phyloP scores from a whole-genome alignment of 1,139 yeast species.

The Magnusiomyces suaveolens region DNA sequence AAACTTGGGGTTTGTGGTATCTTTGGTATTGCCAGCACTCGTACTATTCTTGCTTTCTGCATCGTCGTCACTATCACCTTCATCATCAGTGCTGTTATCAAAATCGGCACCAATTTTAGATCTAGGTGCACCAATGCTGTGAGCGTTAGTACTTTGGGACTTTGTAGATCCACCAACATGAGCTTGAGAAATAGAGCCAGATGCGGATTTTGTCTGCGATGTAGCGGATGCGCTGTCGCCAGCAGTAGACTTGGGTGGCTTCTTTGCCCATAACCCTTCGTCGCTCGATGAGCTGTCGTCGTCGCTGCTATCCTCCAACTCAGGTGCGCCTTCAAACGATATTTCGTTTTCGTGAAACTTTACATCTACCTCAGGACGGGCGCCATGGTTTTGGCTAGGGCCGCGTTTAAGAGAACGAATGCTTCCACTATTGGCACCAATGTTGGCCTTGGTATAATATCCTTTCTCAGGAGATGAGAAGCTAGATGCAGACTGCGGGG shows the following conservation, averaged over 20 bases:
- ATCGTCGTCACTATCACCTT: not conserved
- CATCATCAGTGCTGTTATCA: not conserved
- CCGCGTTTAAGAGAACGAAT: not conserved
- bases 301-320: constrained; percentile 38
- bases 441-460: not conserved
- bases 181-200: not conserved
- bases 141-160: not conserved
- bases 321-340: constrained; percentile 66
- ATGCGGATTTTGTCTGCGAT: not conserved
- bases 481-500: not conserved
- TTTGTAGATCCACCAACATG: not conserved
- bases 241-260: constrained; percentile 24
- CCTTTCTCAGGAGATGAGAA: not conserved
- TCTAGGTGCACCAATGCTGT: not conserved
- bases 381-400: not conserved
- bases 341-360: constrained; percentile 46
- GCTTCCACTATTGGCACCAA: not conserved
- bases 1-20: too few species aligned
- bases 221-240: not conserved
- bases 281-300: constrained; percentile 33
- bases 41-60: not conserved
- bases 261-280: constrained; percentile 57
- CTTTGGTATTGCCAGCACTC: not conserved
- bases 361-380: constrained; percentile 5
- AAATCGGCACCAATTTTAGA: not conserved